A percentile compares a stretch with the other conserved stretches of the same genome.
Evolutionary conservation across 1,284 basidiomycete genomes (phyloP).

Genomic region (Melanopsichium pennsylvanicum): DNA sequence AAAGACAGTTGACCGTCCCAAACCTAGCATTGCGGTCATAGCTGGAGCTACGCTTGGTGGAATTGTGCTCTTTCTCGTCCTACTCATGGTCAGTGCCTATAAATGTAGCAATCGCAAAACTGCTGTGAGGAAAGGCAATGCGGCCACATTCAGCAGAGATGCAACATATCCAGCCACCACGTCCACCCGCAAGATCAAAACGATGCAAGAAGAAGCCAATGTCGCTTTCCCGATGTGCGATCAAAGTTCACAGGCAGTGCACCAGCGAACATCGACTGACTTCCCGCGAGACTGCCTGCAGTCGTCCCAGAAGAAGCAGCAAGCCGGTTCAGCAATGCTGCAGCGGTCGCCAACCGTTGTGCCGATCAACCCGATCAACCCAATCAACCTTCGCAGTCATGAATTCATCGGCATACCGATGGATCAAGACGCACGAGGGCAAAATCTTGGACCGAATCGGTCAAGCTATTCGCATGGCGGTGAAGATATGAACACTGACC

Average conservation of each 20-base stretch:
- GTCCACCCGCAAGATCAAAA: too few species aligned
- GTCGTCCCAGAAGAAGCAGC: too few species aligned
- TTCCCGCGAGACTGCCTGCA: too few species aligned
- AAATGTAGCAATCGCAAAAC: conserved; percentile 6
- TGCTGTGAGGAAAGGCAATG: not conserved
- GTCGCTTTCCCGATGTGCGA: too few species aligned
- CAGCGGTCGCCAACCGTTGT: not conserved
- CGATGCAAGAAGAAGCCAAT: too few species aligned
- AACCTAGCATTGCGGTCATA: conserved; percentile 2
- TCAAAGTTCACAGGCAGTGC: too few species aligned
- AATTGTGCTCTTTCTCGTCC: conserved; percentile 1
- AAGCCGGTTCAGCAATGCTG: not conserved
- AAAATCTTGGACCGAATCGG: not conserved
- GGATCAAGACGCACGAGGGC: not conserved
- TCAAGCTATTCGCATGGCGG: not conserved
- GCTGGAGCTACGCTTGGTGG: conserved; percentile 5
- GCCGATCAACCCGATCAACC: not conserved
- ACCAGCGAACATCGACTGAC: too few species aligned
- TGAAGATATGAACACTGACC: not conserved
- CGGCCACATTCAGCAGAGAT: not conserved
- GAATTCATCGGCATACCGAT: not conserved
- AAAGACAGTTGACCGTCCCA: not conserved
- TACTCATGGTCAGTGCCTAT: not conserved
- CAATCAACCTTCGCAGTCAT: not conserved
- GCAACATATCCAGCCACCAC: too few species aligned